A percentile compares a stretch with the other conserved stretches of the same genome.
phyloP scores from a whole-genome alignment of 192 early-diverging fungal species.

The Chytriomyces confervae region DNA sequence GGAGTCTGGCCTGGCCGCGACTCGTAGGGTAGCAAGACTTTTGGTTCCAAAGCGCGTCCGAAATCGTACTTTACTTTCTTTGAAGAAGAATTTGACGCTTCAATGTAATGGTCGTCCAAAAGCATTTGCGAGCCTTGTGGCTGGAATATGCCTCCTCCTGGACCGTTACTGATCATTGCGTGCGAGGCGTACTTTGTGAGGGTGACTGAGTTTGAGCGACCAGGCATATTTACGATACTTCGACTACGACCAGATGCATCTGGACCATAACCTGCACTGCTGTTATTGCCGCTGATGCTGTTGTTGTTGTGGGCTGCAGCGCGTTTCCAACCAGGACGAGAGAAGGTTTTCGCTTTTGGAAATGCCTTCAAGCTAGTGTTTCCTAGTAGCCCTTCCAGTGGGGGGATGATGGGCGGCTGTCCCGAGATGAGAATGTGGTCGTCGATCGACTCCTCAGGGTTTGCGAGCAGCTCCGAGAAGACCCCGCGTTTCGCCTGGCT shows the following conservation, averaged over 20 bases:
- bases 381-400: constrained; percentile 30
- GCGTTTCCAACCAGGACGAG: constrained; percentile 32
- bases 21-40: constrained; percentile 56
- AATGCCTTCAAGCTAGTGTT: constrained; percentile 12
- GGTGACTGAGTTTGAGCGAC: background rate
- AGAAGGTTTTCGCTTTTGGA: constrained; percentile 27
- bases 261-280: background rate
- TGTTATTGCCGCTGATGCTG: background rate
- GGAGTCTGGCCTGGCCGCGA: constrained; percentile 57
- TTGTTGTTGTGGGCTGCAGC: background rate
- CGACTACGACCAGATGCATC: background rate
- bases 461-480: constrained; percentile 43
- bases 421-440: constrained; percentile 34
- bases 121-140: background rate
- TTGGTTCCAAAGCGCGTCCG: constrained; percentile 56
- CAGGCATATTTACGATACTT: background rate
- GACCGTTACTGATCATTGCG: no score
- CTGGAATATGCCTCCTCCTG: background rate
- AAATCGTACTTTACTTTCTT: background rate
- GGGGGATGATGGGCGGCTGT: constrained; percentile 34
- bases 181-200: background rate
- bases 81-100: background rate
- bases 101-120: background rate
- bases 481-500: constrained; percentile 34
- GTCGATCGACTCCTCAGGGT: constrained; percentile 39